Conservation (phyloP, 164 flowering plant species). For the Taxillus chinensis region DNA sequence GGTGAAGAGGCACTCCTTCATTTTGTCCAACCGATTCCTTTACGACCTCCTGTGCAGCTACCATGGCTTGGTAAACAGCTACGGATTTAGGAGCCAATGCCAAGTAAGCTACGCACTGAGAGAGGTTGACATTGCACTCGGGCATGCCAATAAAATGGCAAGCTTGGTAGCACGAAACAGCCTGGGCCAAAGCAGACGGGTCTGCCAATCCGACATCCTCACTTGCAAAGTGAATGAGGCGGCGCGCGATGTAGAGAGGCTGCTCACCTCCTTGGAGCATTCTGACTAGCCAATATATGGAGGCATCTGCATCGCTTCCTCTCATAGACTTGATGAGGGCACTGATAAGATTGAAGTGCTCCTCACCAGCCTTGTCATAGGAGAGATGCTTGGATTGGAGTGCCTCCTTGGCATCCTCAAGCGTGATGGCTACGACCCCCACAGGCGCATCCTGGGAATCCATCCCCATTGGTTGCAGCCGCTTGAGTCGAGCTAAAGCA, state of each 20-base stretch:
- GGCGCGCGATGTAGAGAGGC: slow-evolving; percentile 73
- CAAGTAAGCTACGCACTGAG: slow-evolving; percentile 80
- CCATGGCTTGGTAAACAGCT: slow-evolving; percentile 51
- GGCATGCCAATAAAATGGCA: slow-evolving; percentile 93
- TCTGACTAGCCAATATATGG: slow-evolving; percentile 84
- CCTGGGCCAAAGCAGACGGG: slow-evolving; percentile 54
- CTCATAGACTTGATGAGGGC: slow-evolving; percentile 89
- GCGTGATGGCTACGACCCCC: slow-evolving; percentile 13
- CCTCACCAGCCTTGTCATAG: slow-evolving; percentile 71
- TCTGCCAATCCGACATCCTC: slow-evolving; percentile 92
- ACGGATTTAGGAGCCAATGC: slow-evolving; percentile 82
- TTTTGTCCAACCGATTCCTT: slow-evolving; percentile 78
- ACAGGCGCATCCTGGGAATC: slow-evolving; percentile 3
- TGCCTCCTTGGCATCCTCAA: slow-evolving; percentile 69
- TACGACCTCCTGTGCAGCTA: slow-evolving; percentile 53
- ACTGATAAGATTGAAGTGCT: slow-evolving; percentile 77
- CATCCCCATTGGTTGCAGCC: background rate
- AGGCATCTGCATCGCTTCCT: slow-evolving; percentile 71
- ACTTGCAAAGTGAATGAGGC: slow-evolving; percentile 66
- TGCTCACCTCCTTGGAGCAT: slow-evolving; percentile 90
- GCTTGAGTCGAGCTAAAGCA: slow-evolving; percentile 35
- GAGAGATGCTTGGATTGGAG: slow-evolving; percentile 69
- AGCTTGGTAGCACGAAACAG: slow-evolving; percentile 82
- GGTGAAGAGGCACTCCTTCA: slow-evolving; percentile 78
- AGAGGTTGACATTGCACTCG: slow-evolving; percentile 69